phyloP scores from a whole-genome alignment of 1,284 basidiomycete genomes.

The Bondarzewia mesenterica region DNA sequence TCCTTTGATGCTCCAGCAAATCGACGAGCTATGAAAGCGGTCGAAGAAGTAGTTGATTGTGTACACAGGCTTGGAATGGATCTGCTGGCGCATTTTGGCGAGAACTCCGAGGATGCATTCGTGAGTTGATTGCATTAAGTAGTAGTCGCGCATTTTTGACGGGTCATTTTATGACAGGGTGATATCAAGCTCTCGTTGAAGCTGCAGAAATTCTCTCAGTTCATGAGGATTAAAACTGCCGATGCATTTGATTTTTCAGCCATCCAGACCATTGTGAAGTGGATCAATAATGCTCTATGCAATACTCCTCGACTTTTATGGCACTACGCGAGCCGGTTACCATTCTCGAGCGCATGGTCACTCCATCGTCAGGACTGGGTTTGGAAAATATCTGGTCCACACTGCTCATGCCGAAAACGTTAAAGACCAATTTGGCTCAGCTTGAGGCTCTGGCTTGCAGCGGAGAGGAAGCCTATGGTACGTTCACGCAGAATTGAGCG shows the following conservation, averaged over 20 bases:
- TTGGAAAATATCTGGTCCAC: conserved; percentile 45
- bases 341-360: conserved; percentile 32
- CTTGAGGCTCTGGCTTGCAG: background rate
- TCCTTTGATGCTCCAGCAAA: background rate
- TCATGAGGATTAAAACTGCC: conserved; percentile 24
- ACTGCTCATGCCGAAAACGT: background rate
- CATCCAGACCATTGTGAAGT: conserved; percentile 30
- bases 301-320: conserved; percentile 25
- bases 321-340: conserved; percentile 22
- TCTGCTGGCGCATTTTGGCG: background rate
- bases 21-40: background rate
- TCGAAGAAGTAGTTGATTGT: background rate
- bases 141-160: too few species aligned
- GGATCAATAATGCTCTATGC: conserved; percentile 33
- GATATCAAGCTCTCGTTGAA: conserved; percentile 13
- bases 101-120: background rate
- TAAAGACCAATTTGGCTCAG: background rate
- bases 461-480: background rate
- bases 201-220: conserved; percentile 27
- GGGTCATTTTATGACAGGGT: conserved; percentile 3
- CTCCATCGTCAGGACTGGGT: conserved; percentile 47
- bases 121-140: too few species aligned
- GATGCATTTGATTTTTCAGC: conserved; percentile 40
- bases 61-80: background rate
- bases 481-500: background rate